These are phyloP conservation scores for Hygrocybe coccinea DNA, from an alignment of 768 basidiomycete genomes.

Conservation along the genomic window DNA sequence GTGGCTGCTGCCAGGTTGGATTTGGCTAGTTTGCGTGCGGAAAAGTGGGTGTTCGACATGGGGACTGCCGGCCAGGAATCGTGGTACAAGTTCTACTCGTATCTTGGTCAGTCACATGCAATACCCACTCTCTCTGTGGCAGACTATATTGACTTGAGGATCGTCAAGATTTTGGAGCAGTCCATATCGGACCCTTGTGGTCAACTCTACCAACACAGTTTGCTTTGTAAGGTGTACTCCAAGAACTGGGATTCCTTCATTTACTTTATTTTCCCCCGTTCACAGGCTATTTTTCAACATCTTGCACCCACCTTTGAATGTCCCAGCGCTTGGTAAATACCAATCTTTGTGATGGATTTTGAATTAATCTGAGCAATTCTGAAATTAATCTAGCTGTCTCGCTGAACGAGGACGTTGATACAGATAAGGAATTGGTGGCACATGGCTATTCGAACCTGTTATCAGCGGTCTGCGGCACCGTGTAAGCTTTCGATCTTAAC, in stretches of 20 bases:
- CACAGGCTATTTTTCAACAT: constrained; percentile 76
- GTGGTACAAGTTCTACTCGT: constrained; percentile 86
- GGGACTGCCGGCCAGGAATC: constrained; percentile 31
- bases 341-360: not conserved
- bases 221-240: constrained; percentile 57
- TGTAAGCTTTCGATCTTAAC: constrained; percentile 42
- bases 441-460: constrained; percentile 90
- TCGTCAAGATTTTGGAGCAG: constrained; percentile 51
- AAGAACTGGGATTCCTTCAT: not conserved
- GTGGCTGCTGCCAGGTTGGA: constrained; percentile 60
- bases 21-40: constrained; percentile 50
- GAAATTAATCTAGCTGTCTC: constrained; percentile 60
- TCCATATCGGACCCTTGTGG: constrained; percentile 66
- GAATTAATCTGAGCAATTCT: not conserved
- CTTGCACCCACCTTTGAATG: constrained; percentile 80
- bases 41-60: constrained; percentile 88
- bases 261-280: not conserved
- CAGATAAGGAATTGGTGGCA: constrained; percentile 85
- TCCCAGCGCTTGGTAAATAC: constrained; percentile 71
- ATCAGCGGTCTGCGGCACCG: constrained; percentile 74
- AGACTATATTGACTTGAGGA: not conserved
- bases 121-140: not conserved
- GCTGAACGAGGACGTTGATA: constrained; percentile 81
- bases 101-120: constrained; percentile 54
- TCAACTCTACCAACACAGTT: constrained; percentile 89